These are phyloP conservation scores for Diaporthe helianthi DNA, from an alignment of 2,329 filamentous ascomycete species.

Conservation along the genomic window DNA sequence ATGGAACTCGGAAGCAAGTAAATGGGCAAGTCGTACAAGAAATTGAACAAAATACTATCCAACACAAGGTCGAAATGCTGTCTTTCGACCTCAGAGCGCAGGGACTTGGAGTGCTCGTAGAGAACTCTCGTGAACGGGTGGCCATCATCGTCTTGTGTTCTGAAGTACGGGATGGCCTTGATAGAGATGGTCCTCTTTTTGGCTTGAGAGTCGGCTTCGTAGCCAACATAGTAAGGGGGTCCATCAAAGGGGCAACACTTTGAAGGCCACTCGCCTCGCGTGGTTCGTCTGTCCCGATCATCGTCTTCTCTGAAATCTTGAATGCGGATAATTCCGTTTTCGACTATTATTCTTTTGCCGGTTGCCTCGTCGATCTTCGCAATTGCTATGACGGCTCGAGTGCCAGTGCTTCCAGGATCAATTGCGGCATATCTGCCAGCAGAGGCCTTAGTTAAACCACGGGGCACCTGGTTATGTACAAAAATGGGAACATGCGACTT, in stretches of 20 bases:
- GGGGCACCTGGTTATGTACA: rapidly evolving
- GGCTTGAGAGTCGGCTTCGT: neutral
- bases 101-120: neutral
- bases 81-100: neutral
- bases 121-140: conserved; percentile 7
- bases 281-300: neutral
- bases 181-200: conserved; percentile 1
- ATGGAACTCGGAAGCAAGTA: neutral
- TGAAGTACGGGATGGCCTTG: conserved; percentile 16
- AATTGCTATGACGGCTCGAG: neutral
- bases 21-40: neutral
- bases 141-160: neutral
- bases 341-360: neutral
- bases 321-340: neutral
- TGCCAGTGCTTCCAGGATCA: conserved; percentile 13
- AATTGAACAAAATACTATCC: neutral
- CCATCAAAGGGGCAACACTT: conserved; percentile 15
- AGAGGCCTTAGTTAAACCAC: neutral
- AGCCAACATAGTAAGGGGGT: conserved; percentile 5
- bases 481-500: neutral
- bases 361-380: neutral
- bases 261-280: conserved; percentile 5
- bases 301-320: conserved; percentile 5
- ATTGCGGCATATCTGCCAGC: neutral
- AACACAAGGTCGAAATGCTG: neutral